phyloP scores from a whole-genome alignment of 768 basidiomycete species.

The Hericium erinaceus region DNA sequence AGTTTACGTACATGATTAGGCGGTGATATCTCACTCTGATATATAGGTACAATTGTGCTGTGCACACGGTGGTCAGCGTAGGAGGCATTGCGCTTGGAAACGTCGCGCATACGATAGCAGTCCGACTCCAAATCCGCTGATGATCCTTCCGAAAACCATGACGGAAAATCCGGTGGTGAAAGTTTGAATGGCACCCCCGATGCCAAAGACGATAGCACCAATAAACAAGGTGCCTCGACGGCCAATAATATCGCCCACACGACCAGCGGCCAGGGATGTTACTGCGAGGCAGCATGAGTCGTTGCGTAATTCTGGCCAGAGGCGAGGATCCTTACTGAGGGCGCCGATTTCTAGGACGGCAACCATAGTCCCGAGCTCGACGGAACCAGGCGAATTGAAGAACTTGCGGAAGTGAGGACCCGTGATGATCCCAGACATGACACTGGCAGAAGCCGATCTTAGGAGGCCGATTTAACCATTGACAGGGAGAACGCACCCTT shows the following conservation, averaged over 20 bases:
- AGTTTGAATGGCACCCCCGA: constrained; percentile 83
- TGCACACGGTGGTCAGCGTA: background rate
- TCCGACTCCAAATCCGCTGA: constrained; percentile 87
- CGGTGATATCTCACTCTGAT: constrained; percentile 93
- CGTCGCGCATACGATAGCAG: constrained; percentile 60
- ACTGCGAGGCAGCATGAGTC: constrained; percentile 31
- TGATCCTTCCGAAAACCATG: constrained; percentile 78
- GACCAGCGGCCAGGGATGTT: constrained; percentile 83
- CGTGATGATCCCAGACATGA: constrained; percentile 90
- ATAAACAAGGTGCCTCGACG: constrained; percentile 75
- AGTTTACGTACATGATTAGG: constrained; percentile 60
- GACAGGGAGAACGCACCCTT: constrained; percentile 44
- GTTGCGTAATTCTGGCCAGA: no score
- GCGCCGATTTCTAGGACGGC: constrained; percentile 92
- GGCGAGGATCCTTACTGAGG: constrained; percentile 45
- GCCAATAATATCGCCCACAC: constrained; percentile 81
- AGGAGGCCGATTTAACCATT: background rate
- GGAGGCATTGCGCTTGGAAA: background rate
- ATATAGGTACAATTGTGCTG: constrained; percentile 91
- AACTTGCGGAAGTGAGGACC: constrained; percentile 74
- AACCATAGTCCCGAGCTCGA: constrained; percentile 88
- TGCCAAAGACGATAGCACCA: constrained; percentile 75
- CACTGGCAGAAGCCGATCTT: constrained; percentile 31
- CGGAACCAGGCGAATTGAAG: constrained; percentile 68
- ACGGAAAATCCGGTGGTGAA: constrained; percentile 67